These are phyloP conservation scores for Xerocomellus chrysenteron DNA, from an alignment of 768 basidiomycete genomes.

Conservation along the genomic window DNA sequence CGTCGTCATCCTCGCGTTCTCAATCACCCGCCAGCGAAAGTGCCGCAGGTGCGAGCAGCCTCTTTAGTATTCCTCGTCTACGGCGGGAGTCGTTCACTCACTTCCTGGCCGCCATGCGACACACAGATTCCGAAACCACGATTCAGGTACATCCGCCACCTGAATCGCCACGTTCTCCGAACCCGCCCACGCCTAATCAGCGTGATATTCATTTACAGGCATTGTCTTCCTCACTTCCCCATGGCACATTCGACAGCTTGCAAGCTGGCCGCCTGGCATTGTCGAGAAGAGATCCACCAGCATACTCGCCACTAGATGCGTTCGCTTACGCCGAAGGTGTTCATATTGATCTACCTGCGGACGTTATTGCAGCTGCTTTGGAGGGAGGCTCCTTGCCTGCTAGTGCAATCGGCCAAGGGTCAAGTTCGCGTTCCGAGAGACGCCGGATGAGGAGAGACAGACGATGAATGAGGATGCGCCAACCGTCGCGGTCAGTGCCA, in stretches of 20 bases:
- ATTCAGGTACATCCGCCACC: conserved; percentile 76
- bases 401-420: conserved; percentile 52
- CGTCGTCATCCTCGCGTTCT: conserved; percentile 47
- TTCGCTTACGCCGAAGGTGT: conserved; percentile 83
- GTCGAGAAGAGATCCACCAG: conserved; percentile 70
- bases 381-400: conserved; percentile 70
- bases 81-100: conserved; percentile 66
- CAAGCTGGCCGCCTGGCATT: conserved; percentile 34
- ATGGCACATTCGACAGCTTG: conserved; percentile 25
- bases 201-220: conserved; percentile 82
- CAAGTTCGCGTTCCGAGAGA: conserved; percentile 51
- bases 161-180: conserved; percentile 75
- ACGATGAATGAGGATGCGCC: conserved; percentile 21
- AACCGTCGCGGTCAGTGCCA: conserved; percentile 17
- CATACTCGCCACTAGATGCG: conserved; percentile 88
- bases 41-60: conserved; percentile 80
- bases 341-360: conserved; percentile 90
- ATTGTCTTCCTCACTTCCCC: conserved; percentile 24
- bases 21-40: conserved; percentile 52
- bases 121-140: conserved; percentile 63
- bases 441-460: conserved; percentile 56
- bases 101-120: conserved; percentile 55
- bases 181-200: conserved; percentile 82
- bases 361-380: conserved; percentile 85
- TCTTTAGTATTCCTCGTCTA: conserved; percentile 72